Percentiles rank a stretch among this genome's conserved stretches.
Evolutionary conservation across 257 asterid genomes (phyloP).

Genomic region (Solanum bulbocastanum): DNA sequence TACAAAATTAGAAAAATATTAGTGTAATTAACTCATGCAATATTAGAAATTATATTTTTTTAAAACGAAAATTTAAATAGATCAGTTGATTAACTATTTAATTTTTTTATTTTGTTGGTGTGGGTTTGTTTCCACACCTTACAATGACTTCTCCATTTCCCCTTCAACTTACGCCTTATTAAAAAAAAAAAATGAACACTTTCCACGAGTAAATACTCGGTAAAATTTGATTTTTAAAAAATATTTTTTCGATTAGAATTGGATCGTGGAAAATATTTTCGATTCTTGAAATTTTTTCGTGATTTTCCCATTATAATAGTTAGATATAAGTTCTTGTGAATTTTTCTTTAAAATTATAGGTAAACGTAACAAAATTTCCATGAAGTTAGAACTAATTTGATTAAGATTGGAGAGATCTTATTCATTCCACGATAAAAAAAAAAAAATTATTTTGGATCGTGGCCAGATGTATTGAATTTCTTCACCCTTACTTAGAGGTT

Average conservation of each 20-base stretch:
- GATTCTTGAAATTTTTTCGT: no score
- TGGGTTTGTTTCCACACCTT: neutral
- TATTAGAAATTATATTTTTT: neutral
- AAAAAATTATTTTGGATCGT: neutral
- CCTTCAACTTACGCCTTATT: accelerated
- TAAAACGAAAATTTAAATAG: accelerated
- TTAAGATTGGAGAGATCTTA: neutral
- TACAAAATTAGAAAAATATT: neutral
- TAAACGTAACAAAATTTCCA: neutral
- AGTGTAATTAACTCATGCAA: neutral
- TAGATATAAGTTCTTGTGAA: neutral
- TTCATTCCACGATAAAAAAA: neutral
- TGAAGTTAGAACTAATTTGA: neutral
- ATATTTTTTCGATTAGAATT: neutral
- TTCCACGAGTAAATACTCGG: neutral
- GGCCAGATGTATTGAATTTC: no score
- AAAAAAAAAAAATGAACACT: neutral
- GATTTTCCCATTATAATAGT: neutral
- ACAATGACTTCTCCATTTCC: no score
- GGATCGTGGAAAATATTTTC: neutral
- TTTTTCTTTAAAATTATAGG: neutral
- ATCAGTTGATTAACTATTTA: neutral
- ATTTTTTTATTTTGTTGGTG: neutral
- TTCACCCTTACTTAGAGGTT: neutral
- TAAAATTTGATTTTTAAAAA: neutral